phyloP scores from a whole-genome alignment of 2,329 filamentous ascomycete genomes.

The Calonectria hawksworthii region DNA sequence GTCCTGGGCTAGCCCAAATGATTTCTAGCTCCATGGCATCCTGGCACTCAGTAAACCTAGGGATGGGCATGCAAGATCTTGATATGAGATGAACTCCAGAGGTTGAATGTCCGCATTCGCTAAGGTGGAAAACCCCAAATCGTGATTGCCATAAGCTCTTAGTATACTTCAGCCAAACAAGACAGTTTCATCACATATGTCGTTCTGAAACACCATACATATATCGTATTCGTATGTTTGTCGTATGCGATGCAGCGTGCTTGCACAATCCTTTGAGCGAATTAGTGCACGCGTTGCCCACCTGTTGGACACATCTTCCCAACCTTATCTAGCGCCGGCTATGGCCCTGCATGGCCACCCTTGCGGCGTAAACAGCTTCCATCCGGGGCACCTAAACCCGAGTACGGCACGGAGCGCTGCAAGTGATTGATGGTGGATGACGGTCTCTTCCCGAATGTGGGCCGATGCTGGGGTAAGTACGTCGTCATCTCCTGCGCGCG shows the following conservation, averaged over 20 bases:
- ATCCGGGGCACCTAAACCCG: neutral
- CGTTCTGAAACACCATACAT: neutral
- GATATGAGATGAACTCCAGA: neutral
- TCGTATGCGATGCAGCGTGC: neutral
- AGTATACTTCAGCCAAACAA: neutral
- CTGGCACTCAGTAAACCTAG: neutral
- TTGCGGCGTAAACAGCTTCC: neutral
- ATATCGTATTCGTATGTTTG: conserved; percentile 15
- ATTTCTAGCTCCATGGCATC: neutral
- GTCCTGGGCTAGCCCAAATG: neutral
- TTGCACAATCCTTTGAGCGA: neutral
- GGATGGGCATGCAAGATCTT: neutral
- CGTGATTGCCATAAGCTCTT: neutral
- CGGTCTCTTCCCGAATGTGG: neutral
- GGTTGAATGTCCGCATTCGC: neutral
- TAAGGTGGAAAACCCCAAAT: neutral
- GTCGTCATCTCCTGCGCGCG: neutral
- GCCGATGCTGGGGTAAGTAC: neutral
- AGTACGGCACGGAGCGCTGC: neutral
- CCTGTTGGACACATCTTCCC: neutral
- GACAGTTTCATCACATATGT: neutral
- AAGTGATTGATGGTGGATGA: neutral
- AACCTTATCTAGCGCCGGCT: neutral
- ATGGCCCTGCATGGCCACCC: neutral
- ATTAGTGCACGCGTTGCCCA: neutral